Percentiles rank a stretch among this genome's conserved stretches.
phyloP scores from a whole-genome alignment of 805 yeast species.

The Candida schatavii region DNA sequence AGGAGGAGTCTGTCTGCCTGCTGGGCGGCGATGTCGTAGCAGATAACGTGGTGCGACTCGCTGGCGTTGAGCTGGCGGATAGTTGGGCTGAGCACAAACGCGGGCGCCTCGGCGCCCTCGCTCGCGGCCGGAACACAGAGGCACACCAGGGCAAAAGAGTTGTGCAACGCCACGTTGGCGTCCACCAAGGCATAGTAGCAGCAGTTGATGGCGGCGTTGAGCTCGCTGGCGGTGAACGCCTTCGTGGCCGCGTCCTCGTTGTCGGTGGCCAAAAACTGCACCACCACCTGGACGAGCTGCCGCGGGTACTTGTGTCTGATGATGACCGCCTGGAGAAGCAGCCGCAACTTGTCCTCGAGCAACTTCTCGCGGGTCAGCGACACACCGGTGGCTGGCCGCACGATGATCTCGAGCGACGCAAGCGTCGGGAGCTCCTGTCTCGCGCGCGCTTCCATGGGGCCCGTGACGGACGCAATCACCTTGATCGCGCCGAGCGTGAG shows the following conservation, averaged over 20 bases:
- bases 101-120: conserved; percentile 10
- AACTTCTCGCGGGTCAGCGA: conserved; percentile 73
- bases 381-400: conserved; percentile 76
- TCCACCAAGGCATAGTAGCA: conserved; percentile 72
- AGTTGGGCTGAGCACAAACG: conserved; percentile 44
- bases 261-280: conserved; percentile 37
- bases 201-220: conserved; percentile 71
- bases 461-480: conserved; percentile 76
- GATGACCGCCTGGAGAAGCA: conserved; percentile 59
- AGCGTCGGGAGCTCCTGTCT: conserved; percentile 82
- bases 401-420: conserved; percentile 73
- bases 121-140: conserved; percentile 35
- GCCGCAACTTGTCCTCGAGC: conserved; percentile 66
- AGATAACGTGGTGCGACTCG: conserved; percentile 63
- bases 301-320: conserved; percentile 71
- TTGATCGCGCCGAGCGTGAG: conserved; percentile 50
- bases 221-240: conserved; percentile 45
- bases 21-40: conserved; percentile 52
- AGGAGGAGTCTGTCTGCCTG: conserved; percentile 56
- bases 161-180: conserved; percentile 67
- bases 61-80: conserved; percentile 40
- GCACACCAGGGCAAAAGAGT: conserved; percentile 59
- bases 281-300: conserved; percentile 49
- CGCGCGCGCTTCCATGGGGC: conserved; percentile 83
- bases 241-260: conserved; percentile 7